These are phyloP conservation scores for Cornus kousa DNA, from an alignment of 148 eudicot species.

Conservation along the genomic window DNA sequence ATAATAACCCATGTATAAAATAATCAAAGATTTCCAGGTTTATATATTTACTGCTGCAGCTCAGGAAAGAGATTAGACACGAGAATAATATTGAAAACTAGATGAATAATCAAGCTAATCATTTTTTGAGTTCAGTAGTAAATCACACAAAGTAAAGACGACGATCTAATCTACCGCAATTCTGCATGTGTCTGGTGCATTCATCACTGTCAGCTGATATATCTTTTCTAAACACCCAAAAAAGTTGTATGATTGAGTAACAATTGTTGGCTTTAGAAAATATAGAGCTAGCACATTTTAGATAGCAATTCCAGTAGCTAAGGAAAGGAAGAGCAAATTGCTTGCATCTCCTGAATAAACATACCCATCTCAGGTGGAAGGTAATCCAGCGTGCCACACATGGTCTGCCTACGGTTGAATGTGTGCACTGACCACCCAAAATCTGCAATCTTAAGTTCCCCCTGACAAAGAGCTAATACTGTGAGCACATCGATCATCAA, in stretches of 20 bases:
- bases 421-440: slow-evolving; percentile 99
- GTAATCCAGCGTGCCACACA: slow-evolving; percentile 98
- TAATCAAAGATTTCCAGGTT: no score
- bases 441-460: slow-evolving; percentile 96
- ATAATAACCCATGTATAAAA: no score
- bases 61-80: neutral
- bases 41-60: no score
- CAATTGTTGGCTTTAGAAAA: neutral
- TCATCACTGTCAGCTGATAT: no score
- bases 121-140: no score
- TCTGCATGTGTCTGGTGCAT: no score
- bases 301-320: neutral
- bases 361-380: slow-evolving; percentile 99
- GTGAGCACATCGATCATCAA: neutral
- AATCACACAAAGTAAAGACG: no score
- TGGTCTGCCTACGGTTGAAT: slow-evolving; percentile 84
- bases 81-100: neutral
- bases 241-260: neutral
- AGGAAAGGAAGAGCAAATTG: neutral
- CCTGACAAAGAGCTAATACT: slow-evolving; percentile 40
- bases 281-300: no score
- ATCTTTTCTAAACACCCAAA: no score
- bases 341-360: slow-evolving; percentile 12
- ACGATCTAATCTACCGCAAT: no score
- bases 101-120: no score